Base-by-base conservation (phyloP, 2,329 filamentous ascomycete species). In the Ascosphaera apis region DNA sequence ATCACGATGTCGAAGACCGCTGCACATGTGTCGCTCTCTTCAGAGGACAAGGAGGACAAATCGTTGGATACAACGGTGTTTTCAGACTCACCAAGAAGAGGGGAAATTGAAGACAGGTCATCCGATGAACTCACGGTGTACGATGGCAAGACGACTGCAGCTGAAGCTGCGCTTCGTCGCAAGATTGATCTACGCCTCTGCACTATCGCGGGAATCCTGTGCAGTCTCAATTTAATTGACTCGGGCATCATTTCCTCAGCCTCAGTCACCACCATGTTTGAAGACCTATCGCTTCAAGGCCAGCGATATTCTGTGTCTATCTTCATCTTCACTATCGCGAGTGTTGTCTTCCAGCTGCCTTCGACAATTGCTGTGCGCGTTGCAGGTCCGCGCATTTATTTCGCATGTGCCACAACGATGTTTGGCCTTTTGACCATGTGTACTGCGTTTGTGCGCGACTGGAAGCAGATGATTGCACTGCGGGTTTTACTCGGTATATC, bases 321-420 rank as follows among this genome's bases (percentile, higher is more conserved):
- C 39, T 75, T 79, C 55, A 76, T 79, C 48, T 78, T 79, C 52
- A 78, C 74, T 7, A 63, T 79, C 37, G 62, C 72, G 3, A 71
- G 65, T 45, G 72, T 80, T 30, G 63, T 64, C 7, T 78, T 76
- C 46, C 74, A 79, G 48, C 55, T 79, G 5, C 75, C 75, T 0
- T 71, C 69, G 1, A 79, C 74, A 1, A 62, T 79, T 32, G 67
- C 71, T 1, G 69, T 77, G 18, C 63, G 75, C 33, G 63, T 67
- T 1, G 59, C 76, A 34, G 73, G 75, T 0, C 76, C 75, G 0
- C 61, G 74, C 11, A 48, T 66, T 35, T 74, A 68, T 63, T 75
- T 77, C 47, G 53, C 65, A 0, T 47, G 59, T 32, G 72, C 67
- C 40, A 76, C 72, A 1, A 53, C 70, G 37, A 54, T 53, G 23